Evolutionary conservation across 352 stramenopile genomes (phyloP).

Genomic region (Phytophthora fragariae): DNA sequence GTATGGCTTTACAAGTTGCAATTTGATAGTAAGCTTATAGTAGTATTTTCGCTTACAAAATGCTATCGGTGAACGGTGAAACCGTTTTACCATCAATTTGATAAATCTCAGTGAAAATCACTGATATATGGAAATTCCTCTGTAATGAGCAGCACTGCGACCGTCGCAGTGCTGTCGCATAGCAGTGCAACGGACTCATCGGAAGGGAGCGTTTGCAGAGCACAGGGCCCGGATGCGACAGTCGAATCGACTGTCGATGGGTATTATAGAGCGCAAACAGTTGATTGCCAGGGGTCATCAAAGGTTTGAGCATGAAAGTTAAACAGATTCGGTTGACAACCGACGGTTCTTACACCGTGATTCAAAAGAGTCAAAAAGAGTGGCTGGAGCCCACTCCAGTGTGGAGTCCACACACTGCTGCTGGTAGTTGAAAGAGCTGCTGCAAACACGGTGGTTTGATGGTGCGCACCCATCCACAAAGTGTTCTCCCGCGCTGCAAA

Average conservation of each 20-base stretch:
- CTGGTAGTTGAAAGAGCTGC: not conserved
- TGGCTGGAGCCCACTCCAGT: not conserved
- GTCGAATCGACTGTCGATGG: too few species aligned
- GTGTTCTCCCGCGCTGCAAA: slow-evolving; percentile 13
- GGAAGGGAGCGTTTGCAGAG: slow-evolving; percentile 1
- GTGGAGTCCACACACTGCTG: not conserved
- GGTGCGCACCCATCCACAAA: slow-evolving; percentile 11
- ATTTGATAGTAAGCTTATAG: too few species aligned
- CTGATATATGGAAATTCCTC: too few species aligned
- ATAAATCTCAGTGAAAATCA: too few species aligned
- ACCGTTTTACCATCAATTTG: too few species aligned
- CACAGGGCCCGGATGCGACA: slow-evolving; percentile 17
- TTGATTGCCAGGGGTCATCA: slow-evolving; percentile 5
- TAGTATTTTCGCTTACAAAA: too few species aligned
- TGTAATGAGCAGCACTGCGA: not conserved
- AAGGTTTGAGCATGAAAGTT: not conserved
- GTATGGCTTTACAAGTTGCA: too few species aligned
- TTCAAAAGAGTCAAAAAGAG: not conserved
- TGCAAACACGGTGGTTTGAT: slow-evolving; percentile 22
- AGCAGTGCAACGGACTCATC: slow-evolving; percentile 6
- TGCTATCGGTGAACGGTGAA: too few species aligned
- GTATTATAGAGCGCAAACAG: slow-evolving; percentile 5
- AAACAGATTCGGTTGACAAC: too few species aligned
- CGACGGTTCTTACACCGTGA: too few species aligned
- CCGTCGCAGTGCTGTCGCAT: too few species aligned